Conservation (phyloP, 441 rosid genomes). For the Erysimum pusillum region DNA sequence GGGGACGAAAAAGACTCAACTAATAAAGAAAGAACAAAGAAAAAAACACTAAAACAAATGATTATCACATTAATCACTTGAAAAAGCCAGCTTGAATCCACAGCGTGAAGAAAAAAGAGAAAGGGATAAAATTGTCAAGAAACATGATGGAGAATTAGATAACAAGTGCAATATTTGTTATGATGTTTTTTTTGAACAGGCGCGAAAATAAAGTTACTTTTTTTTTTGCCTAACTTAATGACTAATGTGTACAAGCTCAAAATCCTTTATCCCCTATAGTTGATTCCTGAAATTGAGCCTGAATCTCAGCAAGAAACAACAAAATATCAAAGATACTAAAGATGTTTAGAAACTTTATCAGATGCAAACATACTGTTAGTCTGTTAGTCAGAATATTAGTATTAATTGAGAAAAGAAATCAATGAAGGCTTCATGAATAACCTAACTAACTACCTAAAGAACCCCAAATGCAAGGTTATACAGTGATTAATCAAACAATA, state of each 20-base stretch:
- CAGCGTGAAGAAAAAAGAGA: neutral
- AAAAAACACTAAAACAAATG: conserved; percentile 14
- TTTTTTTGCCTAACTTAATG: conserved; percentile 35
- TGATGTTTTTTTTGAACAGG: conserved; percentile 37
- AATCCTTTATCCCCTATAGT: conserved; percentile 16
- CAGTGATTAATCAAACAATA: conserved; percentile 17
- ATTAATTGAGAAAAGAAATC: neutral
- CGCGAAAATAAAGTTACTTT: conserved; percentile 39
- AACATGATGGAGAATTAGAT: conserved; percentile 44
- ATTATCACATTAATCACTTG: conserved; percentile 27
- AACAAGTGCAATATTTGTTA: conserved; percentile 45
- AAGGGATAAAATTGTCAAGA: conserved; percentile 36
- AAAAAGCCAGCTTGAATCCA: conserved; percentile 45
- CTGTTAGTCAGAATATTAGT: neutral
- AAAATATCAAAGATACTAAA: neutral
- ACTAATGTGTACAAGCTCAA: conserved; percentile 10
- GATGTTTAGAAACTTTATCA: conserved; percentile 11
- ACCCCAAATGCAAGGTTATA: conserved; percentile 35
- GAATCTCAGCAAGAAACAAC: conserved; percentile 32
- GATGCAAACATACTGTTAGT: conserved; percentile 1
- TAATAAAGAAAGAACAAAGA: conserved; percentile 16
- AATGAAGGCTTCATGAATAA: conserved; percentile 42
- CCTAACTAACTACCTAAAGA: conserved; percentile 30
- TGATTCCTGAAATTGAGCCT: conserved; percentile 49
- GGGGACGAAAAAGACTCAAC: conserved; percentile 44